These are phyloP conservation scores for Chenopodium album DNA, from an alignment of 148 eudicot genomes.

Conservation along the genomic window DNA sequence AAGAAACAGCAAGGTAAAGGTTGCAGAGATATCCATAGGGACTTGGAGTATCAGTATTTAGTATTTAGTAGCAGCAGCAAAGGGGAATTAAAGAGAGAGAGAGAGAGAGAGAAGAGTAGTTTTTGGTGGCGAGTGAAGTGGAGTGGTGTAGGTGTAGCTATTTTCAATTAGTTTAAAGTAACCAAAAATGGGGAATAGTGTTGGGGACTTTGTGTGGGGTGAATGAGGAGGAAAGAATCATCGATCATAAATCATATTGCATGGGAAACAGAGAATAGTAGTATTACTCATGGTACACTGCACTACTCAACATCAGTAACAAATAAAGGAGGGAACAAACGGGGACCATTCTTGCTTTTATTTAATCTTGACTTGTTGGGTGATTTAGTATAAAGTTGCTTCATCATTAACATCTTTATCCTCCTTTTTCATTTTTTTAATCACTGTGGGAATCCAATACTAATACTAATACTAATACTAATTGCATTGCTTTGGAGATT, in stretches of 20 bases:
- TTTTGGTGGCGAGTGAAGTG: too few relatives aligned
- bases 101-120: background rate
- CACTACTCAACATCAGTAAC: slow-evolving; percentile 20
- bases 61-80: background rate
- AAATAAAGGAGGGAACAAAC: slow-evolving; percentile 37
- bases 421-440: slow-evolving; percentile 8
- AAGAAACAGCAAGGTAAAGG: slow-evolving; percentile 30
- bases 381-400: slow-evolving; percentile 26
- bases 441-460: slow-evolving; percentile 29
- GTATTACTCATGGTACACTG: background rate
- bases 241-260: slow-evolving; percentile 30
- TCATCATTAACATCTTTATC: slow-evolving; percentile 32
- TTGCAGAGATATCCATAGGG: slow-evolving; percentile 56
- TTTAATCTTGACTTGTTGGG: slow-evolving; percentile 25
- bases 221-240: slow-evolving; percentile 20
- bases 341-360: slow-evolving; percentile 33
- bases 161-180: slow-evolving; percentile 14
- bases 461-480: too few relatives aligned
- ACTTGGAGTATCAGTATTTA: slow-evolving; percentile 25
- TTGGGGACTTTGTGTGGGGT: background rate
- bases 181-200: background rate
- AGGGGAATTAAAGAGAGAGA: slow-evolving; percentile 14
- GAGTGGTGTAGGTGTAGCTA: too few relatives aligned
- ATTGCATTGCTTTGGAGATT: background rate
- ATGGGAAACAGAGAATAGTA: slow-evolving; percentile 61